phyloP scores from a whole-genome alignment of 805 yeast species.

The Pichia nanzhaoensis region DNA sequence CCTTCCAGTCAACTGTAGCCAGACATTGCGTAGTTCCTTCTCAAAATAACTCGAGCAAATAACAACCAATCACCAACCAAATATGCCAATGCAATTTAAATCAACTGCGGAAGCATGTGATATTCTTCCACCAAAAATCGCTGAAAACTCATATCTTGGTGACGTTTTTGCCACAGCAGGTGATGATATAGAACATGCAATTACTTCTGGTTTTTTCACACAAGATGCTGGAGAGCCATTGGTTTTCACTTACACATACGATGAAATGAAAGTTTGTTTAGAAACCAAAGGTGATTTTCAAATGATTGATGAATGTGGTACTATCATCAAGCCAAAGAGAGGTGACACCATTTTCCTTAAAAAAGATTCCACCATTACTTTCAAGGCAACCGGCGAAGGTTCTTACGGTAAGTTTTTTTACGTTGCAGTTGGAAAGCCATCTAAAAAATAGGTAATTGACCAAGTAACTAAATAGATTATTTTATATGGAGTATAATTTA shows the following conservation, averaged over 20 bases:
- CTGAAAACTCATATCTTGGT: constrained; percentile 60
- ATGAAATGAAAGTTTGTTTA: constrained; percentile 49
- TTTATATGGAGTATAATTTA: too few species aligned
- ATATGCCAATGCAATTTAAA: constrained; percentile 49
- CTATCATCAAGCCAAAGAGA: constrained; percentile 46
- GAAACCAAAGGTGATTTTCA: constrained; percentile 58
- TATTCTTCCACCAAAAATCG: constrained; percentile 50
- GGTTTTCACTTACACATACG: constrained; percentile 9
- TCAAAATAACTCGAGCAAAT: too few species aligned
- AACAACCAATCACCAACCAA: constrained; percentile 14
- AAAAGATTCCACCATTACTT: constrained; percentile 58
- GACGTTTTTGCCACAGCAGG: constrained; percentile 48
- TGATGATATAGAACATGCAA: constrained; percentile 48
- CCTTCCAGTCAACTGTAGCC: too few species aligned
- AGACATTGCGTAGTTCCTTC: too few species aligned
- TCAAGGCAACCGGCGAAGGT: constrained; percentile 42
- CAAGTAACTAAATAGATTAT: too few species aligned
- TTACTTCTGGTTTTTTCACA: constrained; percentile 55
- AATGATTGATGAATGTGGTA: constrained; percentile 57
- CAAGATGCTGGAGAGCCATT: constrained; percentile 5
- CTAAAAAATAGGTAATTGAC: not conserved
- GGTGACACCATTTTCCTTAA: constrained; percentile 63
- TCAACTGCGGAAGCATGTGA: constrained; percentile 48
- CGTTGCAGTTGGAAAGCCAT: constrained; percentile 39
- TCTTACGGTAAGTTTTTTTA: constrained; percentile 53